These are phyloP conservation scores for Trapa bicornis DNA, from an alignment of 345 rosid species.

Conservation along the genomic window DNA sequence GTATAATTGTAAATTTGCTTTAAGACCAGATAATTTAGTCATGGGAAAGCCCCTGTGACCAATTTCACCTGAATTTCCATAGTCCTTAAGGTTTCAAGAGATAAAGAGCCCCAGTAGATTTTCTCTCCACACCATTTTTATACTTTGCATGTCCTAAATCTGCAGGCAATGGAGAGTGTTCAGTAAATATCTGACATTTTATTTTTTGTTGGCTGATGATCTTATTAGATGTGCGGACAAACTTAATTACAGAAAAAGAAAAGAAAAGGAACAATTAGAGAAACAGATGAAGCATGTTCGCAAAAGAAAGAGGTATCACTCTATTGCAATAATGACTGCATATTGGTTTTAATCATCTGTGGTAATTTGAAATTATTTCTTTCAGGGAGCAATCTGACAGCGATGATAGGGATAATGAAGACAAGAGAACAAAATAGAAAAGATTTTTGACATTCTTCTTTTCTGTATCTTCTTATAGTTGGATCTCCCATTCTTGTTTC, in stretches of 20 bases:
- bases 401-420: slow-evolving; percentile 15
- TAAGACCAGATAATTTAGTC: background rate
- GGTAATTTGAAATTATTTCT: slow-evolving; percentile 4
- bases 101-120: too few relatives aligned
- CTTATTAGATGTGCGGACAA: slow-evolving; percentile 57
- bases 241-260: slow-evolving; percentile 64
- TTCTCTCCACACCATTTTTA: too few relatives aligned
- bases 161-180: background rate
- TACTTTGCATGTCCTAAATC: background rate
- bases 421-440: slow-evolving; percentile 21
- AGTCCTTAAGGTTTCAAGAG: too few relatives aligned
- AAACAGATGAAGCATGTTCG: slow-evolving; percentile 7
- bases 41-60: background rate
- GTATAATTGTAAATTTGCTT: too few relatives aligned
- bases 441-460: slow-evolving; percentile 25
- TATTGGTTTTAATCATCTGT: background rate
- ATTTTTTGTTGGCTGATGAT: slow-evolving; percentile 4
- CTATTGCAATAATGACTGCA: background rate
- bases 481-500: background rate
- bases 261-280: slow-evolving; percentile 41
- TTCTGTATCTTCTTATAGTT: background rate
- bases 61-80: background rate
- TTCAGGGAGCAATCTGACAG: slow-evolving; percentile 31
- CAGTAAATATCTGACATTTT: background rate
- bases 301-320: slow-evolving; percentile 19